These are phyloP conservation scores for Solanum dulcamara DNA, from an alignment of 257 asterid species.

Conservation along the genomic window DNA sequence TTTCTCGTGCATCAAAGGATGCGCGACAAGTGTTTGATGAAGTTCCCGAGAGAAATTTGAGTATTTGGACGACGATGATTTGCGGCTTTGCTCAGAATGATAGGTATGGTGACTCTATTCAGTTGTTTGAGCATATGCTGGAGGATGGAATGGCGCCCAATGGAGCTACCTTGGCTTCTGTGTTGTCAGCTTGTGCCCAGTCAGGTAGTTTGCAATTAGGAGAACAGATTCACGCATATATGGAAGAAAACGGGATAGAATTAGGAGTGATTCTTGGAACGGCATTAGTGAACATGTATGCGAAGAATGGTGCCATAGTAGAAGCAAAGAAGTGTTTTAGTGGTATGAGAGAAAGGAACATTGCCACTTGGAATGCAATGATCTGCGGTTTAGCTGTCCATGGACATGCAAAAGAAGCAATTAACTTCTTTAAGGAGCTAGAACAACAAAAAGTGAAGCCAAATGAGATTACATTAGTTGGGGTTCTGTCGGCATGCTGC, in stretches of 20 bases:
- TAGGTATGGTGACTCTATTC: constrained; percentile 34
- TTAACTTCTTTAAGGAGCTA: constrained; percentile 29
- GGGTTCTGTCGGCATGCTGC: constrained; percentile 79
- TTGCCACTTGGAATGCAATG: constrained; percentile 83
- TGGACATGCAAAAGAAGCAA: constrained; percentile 67
- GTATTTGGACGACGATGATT: constrained; percentile 75
- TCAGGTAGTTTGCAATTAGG: constrained; percentile 69
- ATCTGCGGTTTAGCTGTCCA: constrained; percentile 73
- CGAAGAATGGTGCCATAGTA: constrained; percentile 53
- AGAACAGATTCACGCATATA: constrained; percentile 40
- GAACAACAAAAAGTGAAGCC: constrained; percentile 35
- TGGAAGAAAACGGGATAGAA: constrained; percentile 38
- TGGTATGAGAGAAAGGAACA: constrained; percentile 37
- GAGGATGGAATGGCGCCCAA: constrained; percentile 43
- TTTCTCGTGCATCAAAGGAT: constrained; percentile 17
- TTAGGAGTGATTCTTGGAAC: constrained; percentile 73
- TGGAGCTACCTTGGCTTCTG: constrained; percentile 53
- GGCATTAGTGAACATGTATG: constrained; percentile 82
- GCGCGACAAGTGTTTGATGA: constrained; percentile 73
- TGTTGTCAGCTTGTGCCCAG: constrained; percentile 75
- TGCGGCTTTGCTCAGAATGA: constrained; percentile 74
- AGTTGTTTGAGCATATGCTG: constrained; percentile 43
- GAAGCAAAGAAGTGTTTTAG: constrained; percentile 48
- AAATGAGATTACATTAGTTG: constrained; percentile 58
- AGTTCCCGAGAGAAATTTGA: constrained; percentile 25